phyloP scores from a whole-genome alignment of 2,329 filamentous ascomycete species.

The Remersonia thermophila region DNA sequence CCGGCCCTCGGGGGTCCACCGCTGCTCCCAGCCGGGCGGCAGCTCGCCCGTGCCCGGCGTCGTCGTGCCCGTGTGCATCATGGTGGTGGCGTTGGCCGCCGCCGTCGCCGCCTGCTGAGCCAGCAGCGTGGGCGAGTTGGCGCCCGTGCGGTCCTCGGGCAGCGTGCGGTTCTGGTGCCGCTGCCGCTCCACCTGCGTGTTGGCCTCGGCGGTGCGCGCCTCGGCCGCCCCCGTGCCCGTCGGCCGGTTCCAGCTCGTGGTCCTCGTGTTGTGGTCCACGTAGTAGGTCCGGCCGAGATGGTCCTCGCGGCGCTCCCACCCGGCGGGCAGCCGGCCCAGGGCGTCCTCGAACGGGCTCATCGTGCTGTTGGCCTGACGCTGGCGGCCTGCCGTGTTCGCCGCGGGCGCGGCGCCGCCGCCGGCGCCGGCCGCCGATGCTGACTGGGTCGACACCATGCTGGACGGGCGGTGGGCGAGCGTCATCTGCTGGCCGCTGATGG shows the following conservation, averaged over 20 bases:
- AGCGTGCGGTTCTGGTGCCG: conserved; percentile 92
- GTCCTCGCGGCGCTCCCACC: conserved; percentile 94
- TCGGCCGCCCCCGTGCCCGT: conserved; percentile 66
- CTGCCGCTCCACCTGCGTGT: conserved; percentile 84
- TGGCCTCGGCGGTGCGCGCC: conserved; percentile 70
- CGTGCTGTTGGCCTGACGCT: conserved; percentile 29
- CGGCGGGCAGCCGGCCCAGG: conserved; percentile 82
- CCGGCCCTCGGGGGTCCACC: conserved; percentile 87
- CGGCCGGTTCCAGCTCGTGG: conserved; percentile 91
- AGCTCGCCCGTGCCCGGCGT: conserved; percentile 91
- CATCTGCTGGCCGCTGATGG: conserved; percentile 28
- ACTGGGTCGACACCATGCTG: conserved; percentile 29
- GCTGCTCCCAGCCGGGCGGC: conserved; percentile 90
- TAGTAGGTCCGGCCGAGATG: conserved; percentile 94
- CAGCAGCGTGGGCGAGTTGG: conserved; percentile 73
- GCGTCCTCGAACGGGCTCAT: conserved; percentile 92
- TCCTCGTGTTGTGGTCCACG: conserved; percentile 92
- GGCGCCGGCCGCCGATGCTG: conserved; percentile 20
- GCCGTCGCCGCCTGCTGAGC: conserved; percentile 34
- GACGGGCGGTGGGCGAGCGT: conserved; percentile 35
- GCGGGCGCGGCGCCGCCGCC: conserved; percentile 24
- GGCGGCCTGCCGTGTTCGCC: conserved; percentile 25
- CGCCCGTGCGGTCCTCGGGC: conserved; percentile 87
- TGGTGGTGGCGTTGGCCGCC: conserved; percentile 51
- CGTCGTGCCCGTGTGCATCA: conserved; percentile 92